A percentile compares a stretch with the other conserved stretches of the same genome.
Evolutionary conservation across 2,329 filamentous ascomycete genomes (phyloP).

Genomic region (Microdochium trichocladiopsis): DNA sequence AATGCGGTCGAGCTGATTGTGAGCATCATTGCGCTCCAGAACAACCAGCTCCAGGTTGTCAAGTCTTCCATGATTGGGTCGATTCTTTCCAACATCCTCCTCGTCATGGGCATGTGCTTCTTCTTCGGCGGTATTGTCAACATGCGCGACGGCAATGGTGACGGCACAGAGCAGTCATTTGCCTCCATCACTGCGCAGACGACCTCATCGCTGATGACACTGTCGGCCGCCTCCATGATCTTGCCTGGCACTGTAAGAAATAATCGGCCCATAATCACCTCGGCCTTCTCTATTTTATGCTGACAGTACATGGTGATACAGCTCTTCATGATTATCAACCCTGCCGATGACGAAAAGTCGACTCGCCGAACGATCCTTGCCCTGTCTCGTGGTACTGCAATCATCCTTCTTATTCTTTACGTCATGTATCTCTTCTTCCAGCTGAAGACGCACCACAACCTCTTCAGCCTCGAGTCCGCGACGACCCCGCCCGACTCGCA

Average conservation of each 20-base stretch:
- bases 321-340: constrained; percentile 59
- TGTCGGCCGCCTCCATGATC: constrained; percentile 70
- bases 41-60: constrained; percentile 89
- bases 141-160: constrained; percentile 47
- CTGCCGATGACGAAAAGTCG: constrained; percentile 27
- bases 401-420: constrained; percentile 70
- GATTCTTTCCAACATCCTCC: constrained; percentile 87
- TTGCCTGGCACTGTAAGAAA: constrained; percentile 61
- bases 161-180: constrained; percentile 62
- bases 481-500: constrained; percentile 8
- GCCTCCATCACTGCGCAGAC: constrained; percentile 73
- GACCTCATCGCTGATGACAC: constrained; percentile 66
- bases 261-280: neutral
- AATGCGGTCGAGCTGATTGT: constrained; percentile 78
- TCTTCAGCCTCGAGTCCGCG: constrained; percentile 55
- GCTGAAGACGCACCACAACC: constrained; percentile 63
- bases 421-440: constrained; percentile 74
- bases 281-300: too few species aligned
- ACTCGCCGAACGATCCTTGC: constrained; percentile 51
- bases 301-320: constrained; percentile 12
- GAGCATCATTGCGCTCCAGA: constrained; percentile 73
- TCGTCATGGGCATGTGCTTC: constrained; percentile 79
- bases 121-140: constrained; percentile 65
- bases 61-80: constrained; percentile 96
- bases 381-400: constrained; percentile 68